Conservation (phyloP, 352 stramenopile genomes). For the Blastocystis sp. region DNA sequence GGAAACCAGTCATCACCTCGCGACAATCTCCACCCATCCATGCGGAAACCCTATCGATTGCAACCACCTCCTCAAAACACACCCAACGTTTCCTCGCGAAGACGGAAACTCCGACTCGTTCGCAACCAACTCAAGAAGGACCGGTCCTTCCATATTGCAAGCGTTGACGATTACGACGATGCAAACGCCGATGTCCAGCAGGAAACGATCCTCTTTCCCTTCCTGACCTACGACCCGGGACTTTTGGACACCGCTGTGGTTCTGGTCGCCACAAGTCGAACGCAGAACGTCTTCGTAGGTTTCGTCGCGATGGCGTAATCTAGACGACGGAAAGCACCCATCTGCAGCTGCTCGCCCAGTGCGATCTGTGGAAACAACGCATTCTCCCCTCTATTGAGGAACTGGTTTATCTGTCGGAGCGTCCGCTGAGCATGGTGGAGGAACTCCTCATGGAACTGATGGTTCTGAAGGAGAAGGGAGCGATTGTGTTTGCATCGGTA, state of each 20-base stretch:
- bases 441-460: constrained; percentile 25
- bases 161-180: constrained; percentile 37
- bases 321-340: neutral
- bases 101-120: neutral
- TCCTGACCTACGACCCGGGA: constrained; percentile 25
- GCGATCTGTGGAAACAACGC: constrained; percentile 21
- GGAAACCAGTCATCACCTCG: too few species aligned
- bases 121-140: neutral
- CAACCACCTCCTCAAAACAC: neutral
- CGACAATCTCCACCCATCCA: too few species aligned
- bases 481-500: neutral
- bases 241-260: neutral
- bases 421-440: neutral
- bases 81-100: neutral
- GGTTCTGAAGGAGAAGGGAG: neutral
- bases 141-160: neutral
- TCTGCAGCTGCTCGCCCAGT: neutral
- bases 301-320: neutral
- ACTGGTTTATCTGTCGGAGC: neutral
- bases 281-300: neutral
- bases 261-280: neutral
- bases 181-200: neutral
- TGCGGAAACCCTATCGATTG: neutral
- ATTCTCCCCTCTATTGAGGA: neutral
- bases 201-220: neutral